These are phyloP conservation scores for Penicillium waksmanii DNA, from an alignment of 495 filamentous ascomycete genomes.

Conservation along the genomic window DNA sequence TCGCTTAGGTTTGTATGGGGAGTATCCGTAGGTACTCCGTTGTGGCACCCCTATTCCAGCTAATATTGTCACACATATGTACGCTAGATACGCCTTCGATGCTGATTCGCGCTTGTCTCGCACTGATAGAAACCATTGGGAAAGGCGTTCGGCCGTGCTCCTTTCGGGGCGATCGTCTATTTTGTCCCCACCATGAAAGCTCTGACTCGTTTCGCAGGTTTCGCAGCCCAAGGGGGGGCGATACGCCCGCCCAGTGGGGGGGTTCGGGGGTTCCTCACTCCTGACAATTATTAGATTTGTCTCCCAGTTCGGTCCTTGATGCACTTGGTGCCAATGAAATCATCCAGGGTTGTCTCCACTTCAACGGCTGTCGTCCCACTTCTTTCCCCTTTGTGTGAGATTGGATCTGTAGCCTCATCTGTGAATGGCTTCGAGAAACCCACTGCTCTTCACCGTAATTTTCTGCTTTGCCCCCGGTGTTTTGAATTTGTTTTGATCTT, in stretches of 20 bases:
- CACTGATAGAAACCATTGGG: neutral
- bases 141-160: constrained; percentile 5
- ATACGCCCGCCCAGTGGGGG: constrained; percentile 1
- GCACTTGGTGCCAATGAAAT: neutral
- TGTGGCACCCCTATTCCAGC: neutral
- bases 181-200: neutral
- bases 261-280: neutral
- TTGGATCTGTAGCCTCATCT: neutral
- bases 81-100: neutral
- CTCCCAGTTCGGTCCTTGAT: neutral
- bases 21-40: neutral
- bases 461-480: neutral
- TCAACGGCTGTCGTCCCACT: constrained; percentile 2
- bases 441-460: neutral
- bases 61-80: neutral
- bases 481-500: neutral
- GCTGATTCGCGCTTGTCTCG: neutral
- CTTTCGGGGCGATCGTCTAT: neutral
- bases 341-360: neutral
- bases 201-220: constrained; percentile 1
- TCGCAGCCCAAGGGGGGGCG: constrained; percentile 3
- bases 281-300: neutral
- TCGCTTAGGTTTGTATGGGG: neutral
- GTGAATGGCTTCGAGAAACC: neutral
- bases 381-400: neutral